A percentile compares a stretch with the other conserved stretches of the same genome.
phyloP scores from a whole-genome alignment of 495 filamentous ascomycete species.

The Aspergillus hancockii region DNA sequence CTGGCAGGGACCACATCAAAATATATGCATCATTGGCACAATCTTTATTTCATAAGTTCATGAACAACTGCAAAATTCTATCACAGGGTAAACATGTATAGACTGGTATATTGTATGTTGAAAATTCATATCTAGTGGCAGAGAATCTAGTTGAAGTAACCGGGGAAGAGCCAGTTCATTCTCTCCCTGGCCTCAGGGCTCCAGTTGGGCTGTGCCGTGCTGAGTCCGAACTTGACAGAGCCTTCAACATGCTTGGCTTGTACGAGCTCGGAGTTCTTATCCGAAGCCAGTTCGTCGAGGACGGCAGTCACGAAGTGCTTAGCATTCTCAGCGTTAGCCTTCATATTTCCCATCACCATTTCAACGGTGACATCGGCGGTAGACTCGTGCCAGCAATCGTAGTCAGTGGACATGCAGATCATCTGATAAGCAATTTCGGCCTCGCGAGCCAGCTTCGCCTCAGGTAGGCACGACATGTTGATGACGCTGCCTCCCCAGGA shows the following conservation, averaged over 20 bases:
- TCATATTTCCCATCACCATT: slow-evolving; percentile 98
- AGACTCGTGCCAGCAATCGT: slow-evolving; percentile 88
- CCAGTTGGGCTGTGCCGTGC: slow-evolving; percentile 66
- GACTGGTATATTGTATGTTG: slow-evolving; percentile 3
- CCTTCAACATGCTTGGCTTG: slow-evolving; percentile 63
- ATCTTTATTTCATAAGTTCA: slow-evolving; percentile 12
- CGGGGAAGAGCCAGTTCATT: slow-evolving; percentile 76
- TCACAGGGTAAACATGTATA: neutral
- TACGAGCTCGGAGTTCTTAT: slow-evolving; percentile 74
- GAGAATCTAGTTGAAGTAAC: slow-evolving; percentile 33
- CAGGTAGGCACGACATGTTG: slow-evolving; percentile 97
- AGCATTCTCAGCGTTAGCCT: slow-evolving; percentile 84
- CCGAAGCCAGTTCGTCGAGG: slow-evolving; percentile 76
- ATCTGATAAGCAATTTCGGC: slow-evolving; percentile 96
- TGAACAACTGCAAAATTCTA: slow-evolving; percentile 14
- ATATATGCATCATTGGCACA: neutral
- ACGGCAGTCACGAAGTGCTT: slow-evolving; percentile 82
- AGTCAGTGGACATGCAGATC: slow-evolving; percentile 99
- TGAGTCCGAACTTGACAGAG: slow-evolving; percentile 62
- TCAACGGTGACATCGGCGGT: slow-evolving; percentile 84
- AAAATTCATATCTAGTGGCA: neutral
- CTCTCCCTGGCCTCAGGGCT: slow-evolving; percentile 64
- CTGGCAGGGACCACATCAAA: neutral
- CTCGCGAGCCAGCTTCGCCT: slow-evolving; percentile 93
- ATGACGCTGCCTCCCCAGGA: slow-evolving; percentile 87